A percentile compares a stretch with the other conserved stretches of the same genome.
Evolutionary conservation across 2,329 filamentous ascomycete species (phyloP).

Genomic region (Emergomyces orientalis): DNA sequence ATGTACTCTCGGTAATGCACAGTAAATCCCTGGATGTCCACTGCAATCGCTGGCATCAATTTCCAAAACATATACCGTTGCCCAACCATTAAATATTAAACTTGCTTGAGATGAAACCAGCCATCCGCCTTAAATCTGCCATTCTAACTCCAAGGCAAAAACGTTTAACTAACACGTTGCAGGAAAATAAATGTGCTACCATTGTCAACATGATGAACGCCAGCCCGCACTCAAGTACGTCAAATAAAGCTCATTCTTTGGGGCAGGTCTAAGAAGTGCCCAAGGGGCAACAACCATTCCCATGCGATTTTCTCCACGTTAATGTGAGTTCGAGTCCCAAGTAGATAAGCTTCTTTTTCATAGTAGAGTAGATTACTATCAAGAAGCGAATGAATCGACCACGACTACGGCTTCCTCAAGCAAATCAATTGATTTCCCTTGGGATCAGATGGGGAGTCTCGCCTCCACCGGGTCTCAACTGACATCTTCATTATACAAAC

Average conservation of each 20-base stretch:
- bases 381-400: not conserved
- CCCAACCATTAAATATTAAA: not conserved
- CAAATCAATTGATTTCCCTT: not conserved
- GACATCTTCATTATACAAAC: slow-evolving; percentile 13
- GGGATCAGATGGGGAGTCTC: not conserved
- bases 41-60: not conserved
- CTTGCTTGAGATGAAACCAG: not conserved
- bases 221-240: not conserved
- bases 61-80: not conserved
- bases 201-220: not conserved
- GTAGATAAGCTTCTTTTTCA: not conserved
- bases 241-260: not conserved
- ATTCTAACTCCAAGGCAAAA: not conserved
- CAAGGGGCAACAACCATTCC: not conserved
- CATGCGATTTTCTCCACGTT: not conserved
- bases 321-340: not conserved
- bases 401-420: not conserved
- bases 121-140: not conserved
- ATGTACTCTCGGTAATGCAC: not conserved
- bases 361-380: not conserved
- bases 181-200: not conserved
- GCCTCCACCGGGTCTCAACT: not conserved
- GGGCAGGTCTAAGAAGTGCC: not conserved
- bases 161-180: not conserved
- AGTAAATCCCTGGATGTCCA: not conserved